Evolutionary conservation across 1,284 basidiomycete genomes (phyloP), one percentile per base, ranked within the genome.

Genomic region (Coniophora puteana): DNA sequence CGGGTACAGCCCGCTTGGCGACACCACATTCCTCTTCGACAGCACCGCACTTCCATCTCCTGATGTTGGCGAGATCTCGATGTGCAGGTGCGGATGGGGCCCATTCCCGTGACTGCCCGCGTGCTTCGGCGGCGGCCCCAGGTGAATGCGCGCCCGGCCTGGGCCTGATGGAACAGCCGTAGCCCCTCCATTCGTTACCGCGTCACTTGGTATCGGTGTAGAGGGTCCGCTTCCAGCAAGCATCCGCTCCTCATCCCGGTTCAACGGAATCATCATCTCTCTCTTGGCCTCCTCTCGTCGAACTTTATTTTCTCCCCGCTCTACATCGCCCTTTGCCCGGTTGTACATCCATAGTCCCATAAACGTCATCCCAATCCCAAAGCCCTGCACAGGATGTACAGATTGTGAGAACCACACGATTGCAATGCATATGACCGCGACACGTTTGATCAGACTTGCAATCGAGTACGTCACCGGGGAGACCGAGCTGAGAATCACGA

Each of bases 401-500:
- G 72, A 61, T 67, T 99, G 95, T 43, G 78, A 84, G 68, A 98
- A 99, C 95, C 95, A 99, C 38, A 94, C 69, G 59, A 99, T 93
- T 22, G 96, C 95, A 51, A 98, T 85, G 65, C 93, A 93, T 56
- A 99, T 99, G 53, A 99, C 96, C 33, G 89, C 93, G 43, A 99
- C 93, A 23, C 96, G 89, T 69, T 99, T 99, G 69, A 98, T 84
- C 52, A 99, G 80, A 10, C 91, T 95, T 1, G 95, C 96, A 61
- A 99, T 98, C 35, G 90, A 94, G 69, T 99, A 99, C 1, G 96
- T 99, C 45, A 99, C 96, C 5, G 95, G 96, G 7, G 94, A 98
- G 1, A 94, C 96, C 25, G 91, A 89, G 2, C 92, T 83, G 20
- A 99, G 81, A 53, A 99, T 93, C 52, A 93, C 78, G 67, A 99